Evolutionary conservation across 345 rosid genomes (phyloP).

Genomic region (Noccaea caerulescens): DNA sequence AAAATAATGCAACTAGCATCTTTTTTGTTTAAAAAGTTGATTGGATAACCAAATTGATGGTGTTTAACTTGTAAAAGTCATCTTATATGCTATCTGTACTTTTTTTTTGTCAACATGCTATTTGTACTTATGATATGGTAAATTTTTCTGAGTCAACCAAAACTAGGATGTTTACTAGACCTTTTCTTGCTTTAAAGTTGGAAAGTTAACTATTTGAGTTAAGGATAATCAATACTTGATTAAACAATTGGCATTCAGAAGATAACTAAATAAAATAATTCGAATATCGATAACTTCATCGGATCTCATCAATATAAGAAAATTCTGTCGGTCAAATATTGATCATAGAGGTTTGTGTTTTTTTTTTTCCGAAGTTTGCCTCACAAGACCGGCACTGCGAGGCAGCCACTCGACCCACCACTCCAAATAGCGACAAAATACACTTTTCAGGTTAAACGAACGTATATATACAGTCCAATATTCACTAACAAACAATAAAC

Average conservation of each 20-base stretch:
- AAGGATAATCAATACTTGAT: neutral
- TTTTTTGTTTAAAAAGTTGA: conserved; percentile 1
- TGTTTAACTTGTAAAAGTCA: conserved; percentile 45
- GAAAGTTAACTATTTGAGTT: neutral
- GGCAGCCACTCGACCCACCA: neutral
- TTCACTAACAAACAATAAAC: conserved; percentile 12
- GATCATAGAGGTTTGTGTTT: conserved; percentile 11
- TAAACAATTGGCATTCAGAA: neutral
- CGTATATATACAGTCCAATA: conserved; percentile 1
- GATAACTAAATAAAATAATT: neutral
- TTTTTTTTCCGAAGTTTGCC: conserved; percentile 5
- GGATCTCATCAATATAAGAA: neutral
- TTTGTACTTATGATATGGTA: conserved; percentile 17
- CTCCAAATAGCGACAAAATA: conserved; percentile 28
- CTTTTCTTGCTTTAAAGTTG: conserved; percentile 28
- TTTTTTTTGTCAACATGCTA: neutral
- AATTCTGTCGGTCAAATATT: neutral
- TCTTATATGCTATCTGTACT: conserved; percentile 13
- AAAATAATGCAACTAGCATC: conserved; percentile 37
- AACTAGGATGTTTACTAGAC: conserved; percentile 29
- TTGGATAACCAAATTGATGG: conserved; percentile 22
- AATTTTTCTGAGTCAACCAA: conserved; percentile 6
- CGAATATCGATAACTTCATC: neutral
- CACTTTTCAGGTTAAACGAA: conserved; percentile 33
- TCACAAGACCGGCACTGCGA: conserved; percentile 39